Evolutionary conservation across 148 eudicot genomes (phyloP).

Genomic region (Euryodendron excelsum): DNA sequence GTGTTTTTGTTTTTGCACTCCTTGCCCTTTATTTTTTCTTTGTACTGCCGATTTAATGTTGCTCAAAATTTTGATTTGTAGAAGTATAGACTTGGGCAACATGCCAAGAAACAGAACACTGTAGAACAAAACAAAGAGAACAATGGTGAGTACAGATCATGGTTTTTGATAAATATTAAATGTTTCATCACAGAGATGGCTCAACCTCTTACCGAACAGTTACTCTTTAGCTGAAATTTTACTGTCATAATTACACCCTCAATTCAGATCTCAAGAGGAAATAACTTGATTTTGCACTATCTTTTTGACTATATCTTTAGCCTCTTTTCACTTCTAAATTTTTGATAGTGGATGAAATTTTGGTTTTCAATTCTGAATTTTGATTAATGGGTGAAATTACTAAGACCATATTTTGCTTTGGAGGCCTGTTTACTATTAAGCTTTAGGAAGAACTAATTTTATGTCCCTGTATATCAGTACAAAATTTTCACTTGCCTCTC

Average conservation of each 20-base stretch:
- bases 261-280: background rate
- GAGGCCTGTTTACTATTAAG: background rate
- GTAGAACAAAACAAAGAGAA: slow-evolving; percentile 35
- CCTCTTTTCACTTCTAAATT: too few relatives aligned
- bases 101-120: slow-evolving; percentile 35
- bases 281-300: background rate
- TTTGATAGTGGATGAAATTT: too few relatives aligned
- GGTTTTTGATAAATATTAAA: background rate
- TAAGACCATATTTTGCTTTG: background rate
- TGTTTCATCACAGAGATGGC: background rate
- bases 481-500: background rate
- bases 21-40: background rate
- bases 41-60: background rate
- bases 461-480: too few relatives aligned
- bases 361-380: background rate
- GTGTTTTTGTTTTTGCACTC: background rate
- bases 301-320: too few relatives aligned
- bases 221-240: background rate
- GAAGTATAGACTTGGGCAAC: slow-evolving; percentile 69
- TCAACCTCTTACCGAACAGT: background rate
- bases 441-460: background rate
- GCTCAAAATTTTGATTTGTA: slow-evolving; percentile 13
- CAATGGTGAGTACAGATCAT: slow-evolving; percentile 30
- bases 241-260: background rate
- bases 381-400: background rate